Base-by-base conservation (phyloP, 768 basidiomycete species). In the Xanthoconium purpureum region DNA sequence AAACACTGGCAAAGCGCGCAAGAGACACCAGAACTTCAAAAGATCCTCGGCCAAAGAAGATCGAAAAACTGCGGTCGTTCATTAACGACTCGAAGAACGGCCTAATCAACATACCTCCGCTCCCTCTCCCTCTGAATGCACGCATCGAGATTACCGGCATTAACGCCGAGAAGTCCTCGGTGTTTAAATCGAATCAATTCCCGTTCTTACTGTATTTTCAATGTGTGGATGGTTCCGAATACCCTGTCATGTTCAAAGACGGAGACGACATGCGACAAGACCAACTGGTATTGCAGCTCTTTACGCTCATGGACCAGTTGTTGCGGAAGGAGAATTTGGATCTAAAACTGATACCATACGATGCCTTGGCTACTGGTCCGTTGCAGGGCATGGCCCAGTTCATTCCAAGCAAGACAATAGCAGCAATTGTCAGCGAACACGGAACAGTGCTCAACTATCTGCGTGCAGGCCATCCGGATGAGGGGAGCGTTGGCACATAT, bases 181-280 rank as follows among this genome's bases (percentile, higher is more conserved):
- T 98, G 36, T 98, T 99, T 82, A 99, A 98, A 70, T 97, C 94
- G 44, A 98, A 95, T 68, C 85, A 98, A 52, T 93, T 86, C 64
- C 97, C 97, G 0, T 79, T 99, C 50, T 78, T 96, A 18, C 78
- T 99, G 17, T 93, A 89, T 71, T 96, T 98, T 72, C 87, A 91
- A 63, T 89, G 90, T 62, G 77, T 84, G 11, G 89, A 92, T 54
- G 87, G 90, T 11, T 81, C 84, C 15, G 91, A 94, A 67, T 98
- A 89, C 71, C 91, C 95, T 0, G 83, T 98, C 50, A 98, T 99
- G 57, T 98, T 98, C 81, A 99, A 98, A 73, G 95, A 98, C 63
- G 97, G 97, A 14, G 97, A 98, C 68, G 97, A 99, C 68, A 88
- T 98, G 80, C 87, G 97, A 20, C 97, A 99, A 71, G 97, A 99